These are phyloP conservation scores for Fusarium falciforme DNA, from an alignment of 2,329 filamentous ascomycete species.

Conservation along the genomic window DNA sequence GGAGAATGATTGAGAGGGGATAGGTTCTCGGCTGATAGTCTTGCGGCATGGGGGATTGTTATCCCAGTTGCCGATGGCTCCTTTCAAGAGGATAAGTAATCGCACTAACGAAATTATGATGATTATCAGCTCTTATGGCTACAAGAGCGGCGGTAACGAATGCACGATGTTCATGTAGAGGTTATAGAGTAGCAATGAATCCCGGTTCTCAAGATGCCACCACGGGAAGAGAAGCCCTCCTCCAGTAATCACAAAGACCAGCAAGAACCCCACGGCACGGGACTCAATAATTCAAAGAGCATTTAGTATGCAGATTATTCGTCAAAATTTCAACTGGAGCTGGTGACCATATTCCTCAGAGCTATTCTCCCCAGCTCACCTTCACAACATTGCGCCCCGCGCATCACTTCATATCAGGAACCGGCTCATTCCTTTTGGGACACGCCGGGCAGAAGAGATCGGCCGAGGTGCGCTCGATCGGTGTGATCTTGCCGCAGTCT, in stretches of 20 bases:
- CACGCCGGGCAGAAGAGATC: neutral
- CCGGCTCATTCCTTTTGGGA: neutral
- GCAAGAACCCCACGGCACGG: neutral
- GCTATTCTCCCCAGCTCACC: neutral
- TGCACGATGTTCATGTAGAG: neutral
- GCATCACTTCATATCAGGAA: neutral
- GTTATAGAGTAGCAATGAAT: neutral
- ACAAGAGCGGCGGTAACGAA: neutral
- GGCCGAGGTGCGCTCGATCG: neutral
- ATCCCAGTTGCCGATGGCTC: neutral
- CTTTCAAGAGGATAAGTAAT: neutral
- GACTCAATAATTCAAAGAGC: neutral
- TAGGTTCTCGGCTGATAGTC: neutral
- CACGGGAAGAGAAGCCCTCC: neutral
- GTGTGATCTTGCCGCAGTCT: neutral
- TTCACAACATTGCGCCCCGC: neutral
- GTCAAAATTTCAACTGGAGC: neutral
- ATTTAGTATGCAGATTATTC: neutral
- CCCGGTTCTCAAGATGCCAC: neutral
- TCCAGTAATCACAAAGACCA: neutral
- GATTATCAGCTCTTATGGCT: too few relatives aligned
- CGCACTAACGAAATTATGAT: neutral
- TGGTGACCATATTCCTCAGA: neutral
- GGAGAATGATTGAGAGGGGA: neutral
- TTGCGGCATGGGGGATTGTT: neutral